phyloP scores from a whole-genome alignment of 164 flowering plant genomes.

The Aristolochia californica region DNA sequence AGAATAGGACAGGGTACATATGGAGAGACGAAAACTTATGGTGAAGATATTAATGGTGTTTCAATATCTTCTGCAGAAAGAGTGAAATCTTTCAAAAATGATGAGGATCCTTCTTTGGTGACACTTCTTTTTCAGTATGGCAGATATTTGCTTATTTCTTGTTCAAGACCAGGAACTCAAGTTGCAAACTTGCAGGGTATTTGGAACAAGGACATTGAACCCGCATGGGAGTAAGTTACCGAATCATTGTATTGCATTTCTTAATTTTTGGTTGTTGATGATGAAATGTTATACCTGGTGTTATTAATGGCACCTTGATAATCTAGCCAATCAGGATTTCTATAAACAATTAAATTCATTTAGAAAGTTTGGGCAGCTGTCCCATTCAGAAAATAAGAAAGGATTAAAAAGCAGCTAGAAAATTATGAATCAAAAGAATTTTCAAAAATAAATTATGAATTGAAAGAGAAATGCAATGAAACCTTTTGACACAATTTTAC shows the following conservation, averaged over 20 bases:
- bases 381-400: no score
- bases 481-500: no score
- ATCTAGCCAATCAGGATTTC: no score
- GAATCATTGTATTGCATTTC: neutral
- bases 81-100: slow-evolving; percentile 63
- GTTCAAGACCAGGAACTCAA: slow-evolving; percentile 91
- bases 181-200: slow-evolving; percentile 86
- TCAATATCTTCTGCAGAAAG: slow-evolving; percentile 52
- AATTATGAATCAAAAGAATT: no score
- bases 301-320: no score
- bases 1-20: neutral
- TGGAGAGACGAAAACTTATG: neutral
- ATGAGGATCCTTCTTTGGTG: slow-evolving; percentile 90
- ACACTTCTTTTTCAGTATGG: slow-evolving; percentile 92
- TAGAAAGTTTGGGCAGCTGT: no score
- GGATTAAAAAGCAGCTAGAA: no score
- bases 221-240: slow-evolving; percentile 86
- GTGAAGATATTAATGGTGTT: slow-evolving; percentile 9
- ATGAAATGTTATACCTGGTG: no score
- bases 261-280: no score
- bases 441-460: no score
- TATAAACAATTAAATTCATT: no score
- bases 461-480: no score
- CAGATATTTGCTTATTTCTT: slow-evolving; percentile 81
- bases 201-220: slow-evolving; percentile 77